Percentiles rank a stretch among this genome's conserved stretches.
Conservation (phyloP, 805 yeast genomes). For the Metschnikowia sp. region DNA sequence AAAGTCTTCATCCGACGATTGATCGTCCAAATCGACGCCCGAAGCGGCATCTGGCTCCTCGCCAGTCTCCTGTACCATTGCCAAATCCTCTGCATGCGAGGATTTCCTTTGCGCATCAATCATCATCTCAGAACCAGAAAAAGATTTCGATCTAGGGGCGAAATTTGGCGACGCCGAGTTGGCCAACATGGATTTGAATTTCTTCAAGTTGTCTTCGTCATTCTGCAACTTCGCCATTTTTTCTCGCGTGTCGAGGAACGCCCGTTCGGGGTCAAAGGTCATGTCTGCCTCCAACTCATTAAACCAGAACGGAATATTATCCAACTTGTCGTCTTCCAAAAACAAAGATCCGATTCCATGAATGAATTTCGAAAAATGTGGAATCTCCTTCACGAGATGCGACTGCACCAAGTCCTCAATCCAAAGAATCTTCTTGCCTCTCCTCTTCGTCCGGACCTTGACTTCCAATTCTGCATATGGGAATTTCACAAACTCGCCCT, state of each 20-base stretch:
- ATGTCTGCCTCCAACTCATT: slow-evolving; percentile 67
- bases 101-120: slow-evolving; percentile 9
- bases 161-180: slow-evolving; percentile 22
- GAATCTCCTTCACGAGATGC: slow-evolving; percentile 88
- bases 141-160: slow-evolving; percentile 38
- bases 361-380: slow-evolving; percentile 86
- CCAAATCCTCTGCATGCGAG: slow-evolving; percentile 3
- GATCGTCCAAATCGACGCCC: slow-evolving; percentile 19
- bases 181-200: slow-evolving; percentile 39
- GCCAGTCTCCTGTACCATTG: slow-evolving; percentile 11
- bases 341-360: slow-evolving; percentile 90
- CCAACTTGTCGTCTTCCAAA: slow-evolving; percentile 86
- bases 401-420: slow-evolving; percentile 73
- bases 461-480: slow-evolving; percentile 90
- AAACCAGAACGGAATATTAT: slow-evolving; percentile 90
- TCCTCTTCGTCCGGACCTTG: slow-evolving; percentile 51
- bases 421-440: slow-evolving; percentile 62
- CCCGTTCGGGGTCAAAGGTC: slow-evolving; percentile 74
- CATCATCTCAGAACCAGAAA: slow-evolving; percentile 32
- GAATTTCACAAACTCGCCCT: slow-evolving; percentile 80
- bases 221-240: slow-evolving; percentile 47
- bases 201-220: slow-evolving; percentile 44
- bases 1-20: slow-evolving; percentile 35
- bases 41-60: slow-evolving; percentile 15
- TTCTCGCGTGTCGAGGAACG: slow-evolving; percentile 62